Evolutionary conservation across 768 basidiomycete species (phyloP).

Genomic region (Mycena alexandri): DNA sequence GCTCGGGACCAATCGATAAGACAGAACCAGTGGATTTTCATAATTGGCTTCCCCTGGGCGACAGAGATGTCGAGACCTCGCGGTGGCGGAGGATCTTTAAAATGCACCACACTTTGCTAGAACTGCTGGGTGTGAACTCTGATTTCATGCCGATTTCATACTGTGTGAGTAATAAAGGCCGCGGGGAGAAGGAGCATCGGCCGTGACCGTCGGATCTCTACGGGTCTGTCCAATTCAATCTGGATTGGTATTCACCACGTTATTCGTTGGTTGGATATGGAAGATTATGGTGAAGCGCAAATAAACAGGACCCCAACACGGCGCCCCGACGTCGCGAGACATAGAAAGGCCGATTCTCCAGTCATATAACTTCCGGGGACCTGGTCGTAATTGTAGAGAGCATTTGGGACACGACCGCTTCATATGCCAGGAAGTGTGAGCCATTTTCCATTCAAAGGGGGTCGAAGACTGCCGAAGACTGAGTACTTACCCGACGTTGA

Average conservation of each 20-base stretch:
- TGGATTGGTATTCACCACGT: not conserved
- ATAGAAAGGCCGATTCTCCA: not conserved
- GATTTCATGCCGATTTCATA: conserved; percentile 9
- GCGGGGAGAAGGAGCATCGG: not conserved
- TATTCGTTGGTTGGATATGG: too few species aligned
- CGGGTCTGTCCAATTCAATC: not conserved
- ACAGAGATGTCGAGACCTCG: conserved; percentile 7
- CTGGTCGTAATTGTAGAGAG: not conserved
- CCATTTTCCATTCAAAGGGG: conserved; percentile 2
- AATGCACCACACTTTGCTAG: not conserved
- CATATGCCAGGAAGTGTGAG: not conserved
- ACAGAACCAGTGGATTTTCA: not conserved
- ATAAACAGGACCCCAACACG: too few species aligned
- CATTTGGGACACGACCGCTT: not conserved
- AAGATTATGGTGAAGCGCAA: too few species aligned
- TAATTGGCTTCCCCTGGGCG: not conserved
- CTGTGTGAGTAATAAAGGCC: not conserved
- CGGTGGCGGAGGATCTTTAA: not conserved
- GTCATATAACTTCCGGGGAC: not conserved
- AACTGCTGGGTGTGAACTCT: conserved; percentile 10
- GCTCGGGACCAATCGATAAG: conserved; percentile 12
- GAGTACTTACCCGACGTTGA: too few species aligned
- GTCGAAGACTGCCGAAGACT: too few species aligned
- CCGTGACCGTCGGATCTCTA: not conserved
- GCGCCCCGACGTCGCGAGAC: not conserved